These are phyloP conservation scores for Pichia sp. DNA, from an alignment of 1,139 yeast genomes.

Conservation along the genomic window DNA sequence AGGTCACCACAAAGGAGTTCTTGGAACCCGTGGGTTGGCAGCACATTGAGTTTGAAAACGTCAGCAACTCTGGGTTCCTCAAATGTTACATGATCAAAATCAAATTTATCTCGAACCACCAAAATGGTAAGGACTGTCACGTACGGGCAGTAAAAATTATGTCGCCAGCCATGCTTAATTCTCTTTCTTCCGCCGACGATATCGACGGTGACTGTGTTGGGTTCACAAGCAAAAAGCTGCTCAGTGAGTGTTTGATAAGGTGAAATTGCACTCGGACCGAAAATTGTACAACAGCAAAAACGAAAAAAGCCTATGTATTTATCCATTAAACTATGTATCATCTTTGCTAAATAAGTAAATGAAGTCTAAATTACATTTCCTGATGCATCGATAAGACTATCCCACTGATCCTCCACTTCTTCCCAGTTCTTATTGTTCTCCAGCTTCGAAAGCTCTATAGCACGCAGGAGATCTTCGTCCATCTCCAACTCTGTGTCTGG, in stretches of 20 bases:
- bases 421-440: conserved; percentile 14
- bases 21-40: conserved; percentile 86
- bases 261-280: background rate
- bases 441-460: conserved; percentile 25
- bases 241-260: conserved; percentile 31
- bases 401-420: conserved; percentile 17
- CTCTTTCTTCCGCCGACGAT: background rate
- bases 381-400: conserved; percentile 4
- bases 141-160: conserved; percentile 65
- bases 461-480: conserved; percentile 24
- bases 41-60: conserved; percentile 62
- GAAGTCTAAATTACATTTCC: background rate
- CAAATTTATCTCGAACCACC: conserved; percentile 76
- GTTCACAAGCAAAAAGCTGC: conserved; percentile 31
- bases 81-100: conserved; percentile 73
- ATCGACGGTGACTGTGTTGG: conserved; percentile 24
- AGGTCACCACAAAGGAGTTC: conserved; percentile 64
- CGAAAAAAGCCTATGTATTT: background rate
- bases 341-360: conserved; percentile 6
- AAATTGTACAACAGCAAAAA: background rate
- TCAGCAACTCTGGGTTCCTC: conserved; percentile 54
- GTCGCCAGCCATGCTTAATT: conserved; percentile 12
- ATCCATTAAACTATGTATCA: background rate
- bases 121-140: conserved; percentile 95
- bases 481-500: conserved; percentile 5